These are phyloP conservation scores for Nigrospora oryzae DNA, from an alignment of 2,329 filamentous ascomycete genomes.

Conservation along the genomic window DNA sequence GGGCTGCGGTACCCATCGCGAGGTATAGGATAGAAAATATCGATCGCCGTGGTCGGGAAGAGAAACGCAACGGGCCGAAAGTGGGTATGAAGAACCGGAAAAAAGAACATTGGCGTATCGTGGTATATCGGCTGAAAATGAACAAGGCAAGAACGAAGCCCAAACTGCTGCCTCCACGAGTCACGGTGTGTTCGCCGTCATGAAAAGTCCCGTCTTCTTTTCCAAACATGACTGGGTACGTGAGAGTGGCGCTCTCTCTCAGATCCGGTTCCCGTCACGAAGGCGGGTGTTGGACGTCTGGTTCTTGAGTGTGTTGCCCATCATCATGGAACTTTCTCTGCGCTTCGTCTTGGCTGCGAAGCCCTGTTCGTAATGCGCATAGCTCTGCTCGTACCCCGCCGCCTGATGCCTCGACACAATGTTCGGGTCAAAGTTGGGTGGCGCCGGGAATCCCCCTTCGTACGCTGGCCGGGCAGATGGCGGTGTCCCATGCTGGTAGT, in stretches of 20 bases:
- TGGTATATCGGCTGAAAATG: neutral
- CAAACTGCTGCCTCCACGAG: neutral
- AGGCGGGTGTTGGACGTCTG: slow-evolving; percentile 45
- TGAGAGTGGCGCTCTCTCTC: neutral
- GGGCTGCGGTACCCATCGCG: no score
- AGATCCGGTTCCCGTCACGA: slow-evolving; percentile 41
- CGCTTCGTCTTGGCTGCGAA: slow-evolving; percentile 34
- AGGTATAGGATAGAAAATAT: no score
- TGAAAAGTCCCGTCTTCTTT: no score
- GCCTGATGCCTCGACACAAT: slow-evolving; percentile 7
- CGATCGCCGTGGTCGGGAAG: no score
- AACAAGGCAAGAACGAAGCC: neutral
- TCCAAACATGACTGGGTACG: no score
- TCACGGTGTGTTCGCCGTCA: no score
- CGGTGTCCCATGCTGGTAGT: slow-evolving; percentile 32
- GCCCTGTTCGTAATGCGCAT: slow-evolving; percentile 25
- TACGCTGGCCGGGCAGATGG: slow-evolving; percentile 33
- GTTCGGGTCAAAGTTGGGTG: slow-evolving; percentile 25
- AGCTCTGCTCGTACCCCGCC: slow-evolving; percentile 23
- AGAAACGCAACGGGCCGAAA: neutral
- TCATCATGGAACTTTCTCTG: slow-evolving; percentile 54
- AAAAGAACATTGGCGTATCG: neutral
- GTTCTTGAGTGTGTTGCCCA: slow-evolving; percentile 37
- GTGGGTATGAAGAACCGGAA: neutral
- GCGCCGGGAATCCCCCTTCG: slow-evolving; percentile 29